Conservation (phyloP, 2,329 filamentous ascomycete species). For the Torrubiella hemipterigena region DNA sequence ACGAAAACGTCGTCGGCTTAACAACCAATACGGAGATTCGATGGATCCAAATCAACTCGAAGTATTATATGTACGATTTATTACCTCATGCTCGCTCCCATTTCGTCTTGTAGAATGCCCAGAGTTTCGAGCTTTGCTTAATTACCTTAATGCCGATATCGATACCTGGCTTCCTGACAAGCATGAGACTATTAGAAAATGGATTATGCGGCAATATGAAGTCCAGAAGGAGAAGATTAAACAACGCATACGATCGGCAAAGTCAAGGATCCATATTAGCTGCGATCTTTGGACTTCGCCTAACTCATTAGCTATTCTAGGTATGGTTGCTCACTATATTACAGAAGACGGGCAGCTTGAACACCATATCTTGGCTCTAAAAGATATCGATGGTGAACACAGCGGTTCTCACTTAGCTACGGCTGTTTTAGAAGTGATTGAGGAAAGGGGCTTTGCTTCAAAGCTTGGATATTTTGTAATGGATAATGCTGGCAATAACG, state of each 20-base stretch:
- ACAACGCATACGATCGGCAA: no score
- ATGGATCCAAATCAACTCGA: conserved; percentile 5
- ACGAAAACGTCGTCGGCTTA: conserved; percentile 6
- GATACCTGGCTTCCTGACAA: conserved; percentile 1
- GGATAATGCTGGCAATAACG: no score
- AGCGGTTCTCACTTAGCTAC: no score
- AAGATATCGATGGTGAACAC: no score
- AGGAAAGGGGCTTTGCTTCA: no score
- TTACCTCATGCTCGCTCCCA: conserved; percentile 1
- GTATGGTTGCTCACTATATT: conserved; percentile 5
- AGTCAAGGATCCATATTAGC: no score
- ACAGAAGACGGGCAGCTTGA: conserved; percentile 6
- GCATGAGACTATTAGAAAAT: conserved; percentile 1
- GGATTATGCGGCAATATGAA: not conserved
- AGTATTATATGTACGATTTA: conserved; percentile 2
- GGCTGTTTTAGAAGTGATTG: no score
- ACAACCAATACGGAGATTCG: conserved; percentile 5
- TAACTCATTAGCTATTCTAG: no score
- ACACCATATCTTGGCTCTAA: conserved; percentile 2
- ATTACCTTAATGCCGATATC: conserved; percentile 1
- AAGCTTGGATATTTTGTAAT: no score
- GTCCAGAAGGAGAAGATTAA: conserved; percentile 1
- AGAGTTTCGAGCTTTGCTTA: conserved; percentile 1
- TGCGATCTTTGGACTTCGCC: no score
- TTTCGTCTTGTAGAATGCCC: no score